Evolutionary conservation across 192 early-diverging fungal genomes (phyloP).

Genomic region (Borealophlyctis nickersoniae): DNA sequence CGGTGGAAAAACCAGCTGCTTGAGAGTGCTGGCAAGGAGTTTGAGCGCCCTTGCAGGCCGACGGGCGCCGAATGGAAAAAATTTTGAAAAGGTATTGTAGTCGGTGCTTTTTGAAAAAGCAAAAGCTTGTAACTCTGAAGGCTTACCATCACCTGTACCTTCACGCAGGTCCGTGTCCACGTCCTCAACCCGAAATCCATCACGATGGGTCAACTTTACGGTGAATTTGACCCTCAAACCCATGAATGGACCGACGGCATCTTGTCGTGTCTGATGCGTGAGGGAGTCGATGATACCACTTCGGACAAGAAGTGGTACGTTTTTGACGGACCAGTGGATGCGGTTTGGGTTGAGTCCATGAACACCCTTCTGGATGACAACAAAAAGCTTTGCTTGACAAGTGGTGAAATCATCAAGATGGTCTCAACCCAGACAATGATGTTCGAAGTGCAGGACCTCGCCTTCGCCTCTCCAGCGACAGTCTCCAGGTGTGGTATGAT

Average conservation of each 20-base stretch:
- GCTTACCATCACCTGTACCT: too few relatives aligned
- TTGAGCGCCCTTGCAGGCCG: slow-evolving; percentile 43
- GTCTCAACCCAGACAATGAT: slow-evolving; percentile 59
- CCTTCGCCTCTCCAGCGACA: slow-evolving; percentile 63
- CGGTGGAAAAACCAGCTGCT: slow-evolving; percentile 55
- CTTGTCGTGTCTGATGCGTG: slow-evolving; percentile 54
- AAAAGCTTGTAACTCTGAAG: not conserved
- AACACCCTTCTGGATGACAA: slow-evolving; percentile 65
- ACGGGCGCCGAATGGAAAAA: slow-evolving; percentile 50
- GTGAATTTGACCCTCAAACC: slow-evolving; percentile 59
- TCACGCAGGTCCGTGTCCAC: slow-evolving; percentile 47
- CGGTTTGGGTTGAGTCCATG: slow-evolving; percentile 64
- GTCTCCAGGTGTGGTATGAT: slow-evolving; percentile 66
- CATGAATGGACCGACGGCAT: slow-evolving; percentile 67
- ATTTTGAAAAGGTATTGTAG: slow-evolving; percentile 39
- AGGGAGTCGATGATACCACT: slow-evolving; percentile 54
- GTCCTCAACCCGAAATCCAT: slow-evolving; percentile 64
- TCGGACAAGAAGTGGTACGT: slow-evolving; percentile 63
- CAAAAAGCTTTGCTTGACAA: slow-evolving; percentile 60
- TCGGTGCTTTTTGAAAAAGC: not conserved
- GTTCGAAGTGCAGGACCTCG: slow-evolving; percentile 62
- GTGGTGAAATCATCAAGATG: slow-evolving; percentile 68
- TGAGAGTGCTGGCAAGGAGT: slow-evolving; percentile 41
- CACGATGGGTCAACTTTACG: slow-evolving; percentile 66
- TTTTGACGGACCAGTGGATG: slow-evolving; percentile 65